phyloP scores from a whole-genome alignment of 139 green algal species.

The Chlamydomonas applanata region DNA sequence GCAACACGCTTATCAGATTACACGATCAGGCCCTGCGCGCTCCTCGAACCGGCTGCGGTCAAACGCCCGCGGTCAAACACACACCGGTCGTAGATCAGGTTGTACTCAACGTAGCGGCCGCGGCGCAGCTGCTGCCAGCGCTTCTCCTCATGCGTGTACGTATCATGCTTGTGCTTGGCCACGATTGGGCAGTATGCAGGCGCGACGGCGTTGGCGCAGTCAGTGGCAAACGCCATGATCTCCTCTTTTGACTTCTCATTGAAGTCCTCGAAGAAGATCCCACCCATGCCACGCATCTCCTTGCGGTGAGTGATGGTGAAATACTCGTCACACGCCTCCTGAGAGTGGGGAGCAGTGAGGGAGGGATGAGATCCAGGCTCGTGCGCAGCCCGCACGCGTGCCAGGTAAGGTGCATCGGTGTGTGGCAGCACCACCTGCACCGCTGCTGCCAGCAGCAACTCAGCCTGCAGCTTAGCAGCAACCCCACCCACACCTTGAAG shows the following conservation, averaged over 20 bases:
- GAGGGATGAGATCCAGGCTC: too few species aligned
- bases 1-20: too few species aligned
- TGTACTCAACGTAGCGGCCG: slow-evolving; percentile 97
- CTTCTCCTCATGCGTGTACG: slow-evolving; percentile 87
- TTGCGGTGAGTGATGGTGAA: slow-evolving; percentile 94
- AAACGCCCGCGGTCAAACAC: background rate
- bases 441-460: too few species aligned
- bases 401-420: too few species aligned
- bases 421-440: too few species aligned
- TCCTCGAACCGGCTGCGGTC: too few species aligned
- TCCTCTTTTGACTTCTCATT: slow-evolving; percentile 77
- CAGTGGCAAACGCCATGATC: slow-evolving; percentile 79
- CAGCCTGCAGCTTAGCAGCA: too few species aligned
- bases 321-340: slow-evolving; percentile 87
- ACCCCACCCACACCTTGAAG: slow-evolving; percentile 95
- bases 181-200: slow-evolving; percentile 90
- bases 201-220: slow-evolving; percentile 69
- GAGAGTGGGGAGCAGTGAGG: too few species aligned
- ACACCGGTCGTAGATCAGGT: slow-evolving; percentile 70
- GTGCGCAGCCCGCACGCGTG: too few species aligned
- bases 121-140: slow-evolving; percentile 91
- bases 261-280: slow-evolving; percentile 98
- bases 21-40: too few species aligned
- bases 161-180: slow-evolving; percentile 78
- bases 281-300: slow-evolving; percentile 85